A percentile compares a stretch with the other conserved stretches of the same genome.
phyloP scores from a whole-genome alignment of 1,284 basidiomycete genomes.

The Puccinia coronata region DNA sequence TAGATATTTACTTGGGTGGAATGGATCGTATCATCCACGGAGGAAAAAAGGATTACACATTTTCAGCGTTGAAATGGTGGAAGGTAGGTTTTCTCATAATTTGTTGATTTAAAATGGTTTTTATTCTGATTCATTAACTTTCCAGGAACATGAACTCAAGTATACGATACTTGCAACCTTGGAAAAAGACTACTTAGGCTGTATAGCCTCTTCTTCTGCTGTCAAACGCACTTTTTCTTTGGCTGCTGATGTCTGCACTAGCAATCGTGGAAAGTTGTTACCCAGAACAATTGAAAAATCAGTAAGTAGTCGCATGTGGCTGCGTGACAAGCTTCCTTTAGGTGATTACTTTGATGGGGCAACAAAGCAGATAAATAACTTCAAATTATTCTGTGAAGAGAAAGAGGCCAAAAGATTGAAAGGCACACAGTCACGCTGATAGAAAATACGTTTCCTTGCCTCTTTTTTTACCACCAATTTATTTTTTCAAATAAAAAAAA shows the following conservation, averaged over 20 bases:
- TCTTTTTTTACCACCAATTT: not conserved
- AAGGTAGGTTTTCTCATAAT: no score
- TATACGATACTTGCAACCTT: not conserved
- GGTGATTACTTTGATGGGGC: constrained; percentile 21
- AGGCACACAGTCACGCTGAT: not conserved
- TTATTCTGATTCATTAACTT: not conserved
- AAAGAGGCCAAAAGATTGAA: constrained; percentile 22
- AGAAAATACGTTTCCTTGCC: not conserved
- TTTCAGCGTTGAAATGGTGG: no score
- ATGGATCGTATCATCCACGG: constrained; percentile 16
- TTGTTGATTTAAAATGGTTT: constrained; percentile 24
- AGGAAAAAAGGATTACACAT: constrained; percentile 27
- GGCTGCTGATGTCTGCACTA: constrained; percentile 22
- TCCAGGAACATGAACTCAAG: not conserved
- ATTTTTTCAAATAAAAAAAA: not conserved
- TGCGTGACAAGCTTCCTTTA: not conserved
- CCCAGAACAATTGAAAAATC: constrained; percentile 4
- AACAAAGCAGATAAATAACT: constrained; percentile 18
- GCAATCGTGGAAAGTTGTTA: not conserved
- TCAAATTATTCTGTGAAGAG: no score
- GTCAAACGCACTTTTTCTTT: constrained; percentile 1
- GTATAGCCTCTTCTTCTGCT: not conserved
- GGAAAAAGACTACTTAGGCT: constrained; percentile 15
- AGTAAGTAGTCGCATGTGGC: constrained; percentile 12
- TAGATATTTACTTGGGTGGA: constrained; percentile 8